Base-by-base conservation (phyloP, 169 alveolate genomes). In the Eimeria maxima region DNA sequence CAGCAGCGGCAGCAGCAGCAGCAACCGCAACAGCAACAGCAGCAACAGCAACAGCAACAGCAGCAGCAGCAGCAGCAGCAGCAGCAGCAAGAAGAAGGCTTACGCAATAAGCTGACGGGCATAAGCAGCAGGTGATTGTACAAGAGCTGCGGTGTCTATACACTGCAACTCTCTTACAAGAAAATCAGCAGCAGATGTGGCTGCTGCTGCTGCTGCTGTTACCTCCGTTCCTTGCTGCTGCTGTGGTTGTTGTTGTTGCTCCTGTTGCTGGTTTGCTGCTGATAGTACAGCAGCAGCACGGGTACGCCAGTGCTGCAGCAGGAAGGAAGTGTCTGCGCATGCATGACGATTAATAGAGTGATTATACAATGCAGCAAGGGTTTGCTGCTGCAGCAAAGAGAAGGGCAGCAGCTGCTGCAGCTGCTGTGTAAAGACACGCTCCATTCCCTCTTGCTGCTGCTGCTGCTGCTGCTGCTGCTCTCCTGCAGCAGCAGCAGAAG, bases 221-320 rank as follows among this genome's bases (percentile, higher is more conserved):
- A 27, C 50, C 22, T 5, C 50, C n/a, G n/a, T 18, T 65, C 74
- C 74, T 20, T 11, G n/a, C 2, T 14, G 16, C 16, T 7, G 74
- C 10, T 7, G 13, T n/a, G 0, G 29, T 20, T n/a, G 29, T 24
- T 20, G 84, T 55, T 73, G 50, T 8, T 27, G 84, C 55, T n/a
- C 55, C 53, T 73, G 84, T 3, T 11, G 78, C 1, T n/a, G 13
- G 78, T 24, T 10, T n/a, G 47, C 50, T 27, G 42, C 13, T 29
- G 84, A 44, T 29, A 47, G 22, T 18, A 29, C 42, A 0, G 84
- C 84, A 10, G 84, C 84, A 38, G 84, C 44, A 27, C 50, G 11
- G 45, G 16, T 47, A 0, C 84, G 42, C 84, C 84, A 73, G 84
- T 73, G 84, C 84, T 73, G 84, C 84, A 73, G 84, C 84, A 73